Evolutionary conservation across 257 asterid genomes (phyloP).

Genomic region (Ocimum tenuiflorum): DNA sequence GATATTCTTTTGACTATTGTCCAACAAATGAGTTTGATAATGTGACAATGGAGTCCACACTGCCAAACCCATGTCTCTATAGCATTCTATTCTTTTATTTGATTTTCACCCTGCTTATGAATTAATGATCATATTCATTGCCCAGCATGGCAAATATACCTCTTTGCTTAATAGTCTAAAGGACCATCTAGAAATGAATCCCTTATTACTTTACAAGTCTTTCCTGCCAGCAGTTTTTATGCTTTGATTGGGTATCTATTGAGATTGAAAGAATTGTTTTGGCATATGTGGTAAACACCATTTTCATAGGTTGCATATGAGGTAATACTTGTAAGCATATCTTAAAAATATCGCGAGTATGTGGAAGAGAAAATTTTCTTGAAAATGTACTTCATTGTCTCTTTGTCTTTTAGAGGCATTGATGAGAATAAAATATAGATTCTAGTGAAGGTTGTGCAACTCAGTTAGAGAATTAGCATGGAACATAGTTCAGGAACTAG

Average conservation of each 20-base stretch:
- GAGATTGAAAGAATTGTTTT: background rate
- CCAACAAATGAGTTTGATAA: background rate
- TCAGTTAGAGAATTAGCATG: background rate
- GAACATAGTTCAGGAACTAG: background rate
- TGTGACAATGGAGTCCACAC: background rate
- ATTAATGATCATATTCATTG: background rate
- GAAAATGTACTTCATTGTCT: background rate
- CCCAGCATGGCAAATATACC: conserved; percentile 1
- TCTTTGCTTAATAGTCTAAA: background rate
- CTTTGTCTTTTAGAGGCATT: background rate
- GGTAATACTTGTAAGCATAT: background rate
- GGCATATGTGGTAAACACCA: background rate
- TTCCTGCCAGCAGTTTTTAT: background rate
- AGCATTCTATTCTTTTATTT: background rate
- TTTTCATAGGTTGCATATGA: background rate
- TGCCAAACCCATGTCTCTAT: background rate
- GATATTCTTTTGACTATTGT: background rate
- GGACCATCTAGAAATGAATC: background rate
- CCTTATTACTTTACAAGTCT: conserved; percentile 2
- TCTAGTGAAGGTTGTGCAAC: background rate
- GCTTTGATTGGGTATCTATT: background rate
- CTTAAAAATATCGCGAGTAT: background rate
- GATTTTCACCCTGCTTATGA: background rate
- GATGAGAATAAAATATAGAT: no score
- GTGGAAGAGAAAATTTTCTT: background rate